A percentile compares a stretch with the other conserved stretches of the same genome.
phyloP scores from a whole-genome alignment of 129 eudicot genomes.

The Ambrosia artemisiifolia region DNA sequence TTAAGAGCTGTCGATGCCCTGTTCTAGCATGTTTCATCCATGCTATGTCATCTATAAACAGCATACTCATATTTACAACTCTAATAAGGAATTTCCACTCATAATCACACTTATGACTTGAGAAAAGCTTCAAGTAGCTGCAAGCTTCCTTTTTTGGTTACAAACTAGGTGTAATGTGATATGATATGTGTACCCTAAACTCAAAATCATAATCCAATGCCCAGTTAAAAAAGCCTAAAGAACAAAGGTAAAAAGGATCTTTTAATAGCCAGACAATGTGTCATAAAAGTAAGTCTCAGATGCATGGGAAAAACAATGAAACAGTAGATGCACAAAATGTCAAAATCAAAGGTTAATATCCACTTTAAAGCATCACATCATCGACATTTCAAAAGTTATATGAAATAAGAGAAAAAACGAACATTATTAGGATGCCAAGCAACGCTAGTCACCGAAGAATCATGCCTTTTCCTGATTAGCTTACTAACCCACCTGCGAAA shows the following conservation, averaged over 20 bases:
- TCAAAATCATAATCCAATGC: constrained; percentile 1
- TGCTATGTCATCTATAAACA: not conserved
- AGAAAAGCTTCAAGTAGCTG: constrained; percentile 3
- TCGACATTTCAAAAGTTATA: constrained; percentile 1
- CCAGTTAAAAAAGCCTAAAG: not conserved
- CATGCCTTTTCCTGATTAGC: constrained; percentile 90
- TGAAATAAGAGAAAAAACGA: constrained; percentile 26
- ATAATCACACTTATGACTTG: not conserved
- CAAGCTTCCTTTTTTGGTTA: constrained; percentile 1
- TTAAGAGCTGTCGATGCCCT: too few relatives aligned
- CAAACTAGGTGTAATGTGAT: not conserved
- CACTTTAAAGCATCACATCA: constrained; percentile 1
- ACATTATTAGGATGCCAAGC: constrained; percentile 99
- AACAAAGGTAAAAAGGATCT: not conserved
- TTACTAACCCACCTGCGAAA: constrained; percentile 98
- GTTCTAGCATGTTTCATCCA: too few relatives aligned
- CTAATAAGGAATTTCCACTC: not conserved
- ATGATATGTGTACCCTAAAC: not conserved
- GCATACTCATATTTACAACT: not conserved
- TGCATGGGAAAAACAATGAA: constrained; percentile 11
- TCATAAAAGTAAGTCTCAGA: too few relatives aligned
- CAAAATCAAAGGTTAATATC: constrained; percentile 1
- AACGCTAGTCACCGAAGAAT: constrained; percentile 93
- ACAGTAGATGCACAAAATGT: not conserved
- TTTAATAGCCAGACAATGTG: constrained; percentile 18